phyloP scores from a whole-genome alignment of 2,329 filamentous ascomycete genomes.

The Penicillium hesseltinei region DNA sequence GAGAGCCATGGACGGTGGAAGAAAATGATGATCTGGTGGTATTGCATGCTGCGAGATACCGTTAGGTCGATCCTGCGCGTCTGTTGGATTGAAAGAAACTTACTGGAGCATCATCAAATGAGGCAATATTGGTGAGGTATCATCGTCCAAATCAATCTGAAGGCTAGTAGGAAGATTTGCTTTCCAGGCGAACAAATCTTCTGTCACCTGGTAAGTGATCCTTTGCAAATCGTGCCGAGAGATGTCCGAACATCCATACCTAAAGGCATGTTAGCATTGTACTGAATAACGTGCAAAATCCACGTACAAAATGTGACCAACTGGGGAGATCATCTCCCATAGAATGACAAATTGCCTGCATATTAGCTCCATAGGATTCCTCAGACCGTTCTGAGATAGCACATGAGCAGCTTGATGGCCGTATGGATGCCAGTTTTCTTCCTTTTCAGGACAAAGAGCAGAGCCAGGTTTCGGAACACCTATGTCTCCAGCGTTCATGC shows the following conservation, averaged over 20 bases:
- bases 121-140: conserved; percentile 35
- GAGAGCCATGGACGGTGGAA: conserved; percentile 47
- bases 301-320: conserved; percentile 43
- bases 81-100: background rate
- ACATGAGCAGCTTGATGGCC: conserved; percentile 24
- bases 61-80: background rate
- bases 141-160: conserved; percentile 36
- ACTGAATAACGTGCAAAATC: background rate
- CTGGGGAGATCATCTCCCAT: conserved; percentile 45
- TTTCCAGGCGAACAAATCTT: conserved; percentile 44
- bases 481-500: conserved; percentile 43
- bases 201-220: conserved; percentile 36
- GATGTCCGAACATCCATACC: conserved; percentile 40
- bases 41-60: conserved; percentile 39
- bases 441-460: conserved; percentile 23
- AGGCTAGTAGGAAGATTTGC: conserved; percentile 39
- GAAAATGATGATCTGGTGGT: conserved; percentile 46
- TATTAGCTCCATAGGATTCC: conserved; percentile 35
- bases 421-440: conserved; percentile 35
- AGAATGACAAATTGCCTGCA: conserved; percentile 41
- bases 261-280: conserved; percentile 21
- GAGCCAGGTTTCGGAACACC: conserved; percentile 41
- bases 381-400: conserved; percentile 22
- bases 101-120: conserved; percentile 46
- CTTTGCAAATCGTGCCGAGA: conserved; percentile 39